Evolutionary conservation across 805 yeast species (phyloP).

Genomic region (Candida gorgasii): DNA sequence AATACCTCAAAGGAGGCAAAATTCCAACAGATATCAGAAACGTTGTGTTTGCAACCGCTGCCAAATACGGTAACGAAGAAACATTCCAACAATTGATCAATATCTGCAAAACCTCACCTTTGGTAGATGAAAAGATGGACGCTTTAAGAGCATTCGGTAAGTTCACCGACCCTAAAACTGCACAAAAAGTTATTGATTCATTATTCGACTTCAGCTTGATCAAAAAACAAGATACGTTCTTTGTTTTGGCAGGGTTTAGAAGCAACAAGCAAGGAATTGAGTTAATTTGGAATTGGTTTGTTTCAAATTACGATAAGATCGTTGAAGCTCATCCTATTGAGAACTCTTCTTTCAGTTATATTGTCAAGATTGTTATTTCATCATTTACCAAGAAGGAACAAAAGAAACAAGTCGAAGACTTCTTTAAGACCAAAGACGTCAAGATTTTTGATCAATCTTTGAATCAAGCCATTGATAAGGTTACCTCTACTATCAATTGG

Average conservation of each 20-base stretch:
- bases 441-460: slow-evolving; percentile 65
- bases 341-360: slow-evolving; percentile 73
- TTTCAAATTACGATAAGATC: slow-evolving; percentile 70
- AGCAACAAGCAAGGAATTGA: slow-evolving; percentile 64
- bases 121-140: slow-evolving; percentile 65
- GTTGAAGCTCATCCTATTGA: slow-evolving; percentile 75
- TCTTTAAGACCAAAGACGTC: slow-evolving; percentile 56
- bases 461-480: slow-evolving; percentile 64
- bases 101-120: slow-evolving; percentile 60
- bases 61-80: slow-evolving; percentile 59
- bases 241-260: slow-evolving; percentile 76
- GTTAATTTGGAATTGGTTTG: slow-evolving; percentile 73
- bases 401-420: slow-evolving; percentile 48
- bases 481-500: slow-evolving; percentile 59
- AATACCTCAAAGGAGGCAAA: slow-evolving; percentile 63
- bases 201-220: slow-evolving; percentile 58
- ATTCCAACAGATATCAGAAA: slow-evolving; percentile 74
- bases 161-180: slow-evolving; percentile 52
- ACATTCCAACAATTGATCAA: slow-evolving; percentile 63
- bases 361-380: slow-evolving; percentile 62
- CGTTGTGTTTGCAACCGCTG: slow-evolving; percentile 64
- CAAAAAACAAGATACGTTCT: slow-evolving; percentile 69
- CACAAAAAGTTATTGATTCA: slow-evolving; percentile 56
- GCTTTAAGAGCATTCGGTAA: slow-evolving; percentile 72
- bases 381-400: slow-evolving; percentile 61